These are phyloP conservation scores for Dioscorea alata DNA, from an alignment of 106 monocot genomes.

Conservation along the genomic window DNA sequence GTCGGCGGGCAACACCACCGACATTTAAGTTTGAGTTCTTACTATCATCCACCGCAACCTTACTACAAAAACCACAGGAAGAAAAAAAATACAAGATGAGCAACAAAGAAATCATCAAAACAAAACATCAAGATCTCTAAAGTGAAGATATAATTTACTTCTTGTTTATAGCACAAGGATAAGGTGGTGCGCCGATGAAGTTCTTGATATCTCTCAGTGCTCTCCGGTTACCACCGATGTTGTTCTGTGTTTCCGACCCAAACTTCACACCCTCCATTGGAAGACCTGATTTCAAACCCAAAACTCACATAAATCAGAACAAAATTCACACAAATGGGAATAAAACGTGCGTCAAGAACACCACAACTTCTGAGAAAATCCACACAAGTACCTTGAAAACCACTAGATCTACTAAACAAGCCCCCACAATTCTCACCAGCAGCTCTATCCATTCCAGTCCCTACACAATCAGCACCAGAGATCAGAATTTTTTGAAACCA, in stretches of 20 bases:
- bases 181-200: constrained; percentile 29
- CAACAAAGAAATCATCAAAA: background rate
- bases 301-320: background rate
- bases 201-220: constrained; percentile 78
- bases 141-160: constrained; percentile 30
- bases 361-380: background rate
- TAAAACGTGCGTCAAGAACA: background rate
- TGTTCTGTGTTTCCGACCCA: constrained; percentile 24
- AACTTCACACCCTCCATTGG: constrained; percentile 36
- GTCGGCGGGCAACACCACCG: constrained; percentile 23
- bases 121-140: constrained; percentile 1
- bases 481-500: no score
- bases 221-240: constrained; percentile 32
- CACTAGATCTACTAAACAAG: constrained; percentile 3
- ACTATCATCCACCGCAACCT: constrained; percentile 17
- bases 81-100: constrained; percentile 1
- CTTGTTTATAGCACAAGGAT: constrained; percentile 46
- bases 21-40: background rate
- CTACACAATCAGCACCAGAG: background rate
- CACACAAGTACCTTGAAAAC: constrained; percentile 9
- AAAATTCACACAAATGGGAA: background rate
- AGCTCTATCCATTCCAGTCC: constrained; percentile 8
- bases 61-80: constrained; percentile 23
- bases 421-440: constrained; percentile 16
- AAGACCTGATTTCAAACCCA: constrained; percentile 21